A percentile compares a stretch with the other conserved stretches of the same genome.
Conservation (phyloP, 768 basidiomycete species). For the Trametes cubensis region DNA sequence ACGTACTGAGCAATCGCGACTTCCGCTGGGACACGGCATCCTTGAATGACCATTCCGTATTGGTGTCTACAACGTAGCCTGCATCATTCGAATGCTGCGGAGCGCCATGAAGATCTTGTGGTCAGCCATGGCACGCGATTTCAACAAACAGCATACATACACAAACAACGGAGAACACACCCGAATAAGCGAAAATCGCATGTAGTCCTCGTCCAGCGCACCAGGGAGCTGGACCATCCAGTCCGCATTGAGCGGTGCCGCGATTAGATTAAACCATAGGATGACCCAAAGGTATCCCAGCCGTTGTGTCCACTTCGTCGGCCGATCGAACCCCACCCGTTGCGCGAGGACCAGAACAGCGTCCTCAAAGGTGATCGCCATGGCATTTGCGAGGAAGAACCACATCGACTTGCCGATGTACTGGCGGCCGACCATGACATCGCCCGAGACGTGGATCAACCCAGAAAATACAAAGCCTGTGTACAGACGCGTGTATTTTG, state of each 20-base stretch:
- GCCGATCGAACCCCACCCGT: not conserved
- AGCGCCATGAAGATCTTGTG: not conserved
- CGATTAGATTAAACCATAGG: conserved; percentile 11
- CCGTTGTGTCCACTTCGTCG: not conserved
- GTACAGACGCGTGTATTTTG: conserved; percentile 39
- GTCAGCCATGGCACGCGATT: not conserved
- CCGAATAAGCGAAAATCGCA: conserved; percentile 10
- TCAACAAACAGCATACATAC: not conserved
- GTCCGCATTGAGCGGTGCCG: conserved; percentile 4
- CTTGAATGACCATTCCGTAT: no score
- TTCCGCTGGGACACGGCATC: no score
- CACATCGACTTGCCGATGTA: conserved; percentile 21
- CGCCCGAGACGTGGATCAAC: conserved; percentile 38
- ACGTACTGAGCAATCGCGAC: no score
- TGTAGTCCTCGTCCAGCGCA: not conserved
- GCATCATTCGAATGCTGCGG: not conserved
- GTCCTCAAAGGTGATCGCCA: conserved; percentile 41
- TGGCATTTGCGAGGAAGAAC: conserved; percentile 38
- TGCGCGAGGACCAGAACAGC: conserved; percentile 28
- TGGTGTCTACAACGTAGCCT: not conserved
- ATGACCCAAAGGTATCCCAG: conserved; percentile 21
- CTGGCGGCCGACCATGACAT: conserved; percentile 31
- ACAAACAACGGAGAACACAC: not conserved
- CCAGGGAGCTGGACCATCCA: conserved; percentile 7
- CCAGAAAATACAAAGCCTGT: conserved; percentile 40